phyloP scores from a whole-genome alignment of 371 early-diverging fungal species.

The Smittium culicis region DNA sequence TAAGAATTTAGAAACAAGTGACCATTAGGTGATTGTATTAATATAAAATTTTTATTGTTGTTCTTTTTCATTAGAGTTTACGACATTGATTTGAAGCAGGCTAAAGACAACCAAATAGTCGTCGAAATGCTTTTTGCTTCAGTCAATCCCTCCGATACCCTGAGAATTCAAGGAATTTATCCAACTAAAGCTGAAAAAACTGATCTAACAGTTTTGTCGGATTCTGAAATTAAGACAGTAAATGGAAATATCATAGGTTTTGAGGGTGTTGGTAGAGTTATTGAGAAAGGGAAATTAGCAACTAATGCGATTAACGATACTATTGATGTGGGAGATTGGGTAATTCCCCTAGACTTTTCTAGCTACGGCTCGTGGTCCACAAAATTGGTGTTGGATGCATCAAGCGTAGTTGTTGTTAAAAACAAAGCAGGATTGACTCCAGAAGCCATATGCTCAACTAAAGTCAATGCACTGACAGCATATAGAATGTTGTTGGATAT shows the following conservation, averaged over 20 bases:
- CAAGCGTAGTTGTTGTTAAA: neutral
- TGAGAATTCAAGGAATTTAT: neutral
- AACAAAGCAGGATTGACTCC: slow-evolving; percentile 32
- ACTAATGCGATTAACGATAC: slow-evolving; percentile 9
- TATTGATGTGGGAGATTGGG: slow-evolving; percentile 57
- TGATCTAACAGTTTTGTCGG: neutral
- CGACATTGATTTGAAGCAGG: neutral
- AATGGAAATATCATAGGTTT: slow-evolving; percentile 59
- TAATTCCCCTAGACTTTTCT: slow-evolving; percentile 37
- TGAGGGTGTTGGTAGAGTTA: slow-evolving; percentile 67
- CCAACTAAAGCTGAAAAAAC: slow-evolving; percentile 11
- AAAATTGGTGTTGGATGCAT: neutral
- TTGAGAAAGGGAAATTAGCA: slow-evolving; percentile 35
- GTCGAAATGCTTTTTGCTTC: slow-evolving; percentile 74
- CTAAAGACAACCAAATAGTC: slow-evolving; percentile 11
- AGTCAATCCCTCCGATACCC: slow-evolving; percentile 64
- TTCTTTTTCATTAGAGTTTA: slow-evolving; percentile 4
- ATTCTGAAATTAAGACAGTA: slow-evolving; percentile 12
- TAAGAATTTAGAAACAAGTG: too few species aligned
- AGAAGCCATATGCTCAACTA: slow-evolving; percentile 55
- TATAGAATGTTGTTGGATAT: slow-evolving; percentile 86
- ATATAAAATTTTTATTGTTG: too few species aligned
- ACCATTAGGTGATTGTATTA: too few species aligned
- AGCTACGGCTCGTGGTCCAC: slow-evolving; percentile 5
- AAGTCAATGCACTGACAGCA: slow-evolving; percentile 87